Evolutionary conservation across 306 rosid species (phyloP).

Genomic region (Albizia julibrissin): DNA sequence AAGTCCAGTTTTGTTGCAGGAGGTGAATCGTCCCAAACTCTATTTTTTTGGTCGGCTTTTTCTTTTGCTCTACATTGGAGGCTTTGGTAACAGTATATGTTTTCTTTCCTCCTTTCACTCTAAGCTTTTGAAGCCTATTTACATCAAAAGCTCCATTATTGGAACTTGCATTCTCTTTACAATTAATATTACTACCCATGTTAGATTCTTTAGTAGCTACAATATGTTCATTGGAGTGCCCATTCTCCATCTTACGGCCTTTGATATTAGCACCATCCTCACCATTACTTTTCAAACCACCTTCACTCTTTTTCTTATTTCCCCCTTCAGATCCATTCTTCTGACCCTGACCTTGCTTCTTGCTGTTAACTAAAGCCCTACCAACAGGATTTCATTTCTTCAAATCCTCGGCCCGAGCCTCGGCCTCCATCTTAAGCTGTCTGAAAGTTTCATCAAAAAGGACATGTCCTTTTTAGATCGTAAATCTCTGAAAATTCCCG

Average conservation of each 20-base stretch:
- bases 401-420: slow-evolving; percentile 81
- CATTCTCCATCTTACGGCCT: slow-evolving; percentile 67
- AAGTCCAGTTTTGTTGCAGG: slow-evolving; percentile 73
- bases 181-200: slow-evolving; percentile 48
- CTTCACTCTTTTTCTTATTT: slow-evolving; percentile 52
- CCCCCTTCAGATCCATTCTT: slow-evolving; percentile 66
- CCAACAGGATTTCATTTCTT: slow-evolving; percentile 70
- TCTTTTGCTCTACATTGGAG: slow-evolving; percentile 71
- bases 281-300: slow-evolving; percentile 51
- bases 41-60: slow-evolving; percentile 76
- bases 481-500: slow-evolving; percentile 69
- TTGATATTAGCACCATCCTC: slow-evolving; percentile 45
- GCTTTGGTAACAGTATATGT: slow-evolving; percentile 61
- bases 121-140: slow-evolving; percentile 88
- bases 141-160: slow-evolving; percentile 96
- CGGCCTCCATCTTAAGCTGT: slow-evolving; percentile 83
- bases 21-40: slow-evolving; percentile 85
- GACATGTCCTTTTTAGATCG: slow-evolving; percentile 60
- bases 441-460: slow-evolving; percentile 77
- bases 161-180: slow-evolving; percentile 74
- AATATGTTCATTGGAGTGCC: slow-evolving; percentile 57
- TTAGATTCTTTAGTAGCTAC: slow-evolving; percentile 55
- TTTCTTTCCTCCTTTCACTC: slow-evolving; percentile 75
- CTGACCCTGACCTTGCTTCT: slow-evolving; percentile 67
- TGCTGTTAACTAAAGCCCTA: slow-evolving; percentile 51